Base-by-base conservation (phyloP, 495 filamentous ascomycete genomes). In the Aspergillus ostianus region DNA sequence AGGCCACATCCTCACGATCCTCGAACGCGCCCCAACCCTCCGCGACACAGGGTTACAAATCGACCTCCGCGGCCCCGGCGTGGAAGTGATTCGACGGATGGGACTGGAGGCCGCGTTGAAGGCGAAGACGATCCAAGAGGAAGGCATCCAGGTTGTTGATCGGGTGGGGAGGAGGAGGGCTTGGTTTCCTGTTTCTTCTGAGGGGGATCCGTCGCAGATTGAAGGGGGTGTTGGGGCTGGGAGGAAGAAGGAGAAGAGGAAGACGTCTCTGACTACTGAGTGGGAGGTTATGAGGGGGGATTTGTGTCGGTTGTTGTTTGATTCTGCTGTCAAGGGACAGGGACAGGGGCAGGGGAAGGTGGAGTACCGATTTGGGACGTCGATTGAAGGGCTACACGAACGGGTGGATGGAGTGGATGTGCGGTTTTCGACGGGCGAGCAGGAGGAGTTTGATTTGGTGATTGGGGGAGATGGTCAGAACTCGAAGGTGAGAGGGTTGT, bases 281-380 rank as follows among this genome's bases (percentile, higher is more conserved):
- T 77, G 48, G 49, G 80, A 81, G 64, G 78, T 82, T 51, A 77
- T 82, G 74, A 62, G 78, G 18, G 77, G 70, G 6, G 78, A 81
- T 65, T 53, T 82, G 13, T 64, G 63, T 32, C 59, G 59, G 12
- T 9, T 80, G 4, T 50, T 80, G 1, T 67, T 75, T 49, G 72
- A 76, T 32, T 67, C 64, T 13, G 73, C 63, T 15, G 59, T 68
- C 30, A 62, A 60, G 26, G 47, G 60, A 27, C 57, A 67, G 8
- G 62, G 52, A 49, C 76, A 77, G 59, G 36, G 59, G 12, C 80
- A 47, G 46, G n/a, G 46, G 1, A 7, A 47, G 6, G 46, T 78
- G 58, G 77, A 66, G 2, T 53, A 56, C n/a, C 62, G 47, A 15
- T 57, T 70, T 23, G 29, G 58, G 47, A 47, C 19, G 18, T 41